Evolutionary conservation across 1,284 basidiomycete genomes (phyloP), one percentile per base, ranked within the genome.

Genomic region (Clitocybe nebularis): DNA sequence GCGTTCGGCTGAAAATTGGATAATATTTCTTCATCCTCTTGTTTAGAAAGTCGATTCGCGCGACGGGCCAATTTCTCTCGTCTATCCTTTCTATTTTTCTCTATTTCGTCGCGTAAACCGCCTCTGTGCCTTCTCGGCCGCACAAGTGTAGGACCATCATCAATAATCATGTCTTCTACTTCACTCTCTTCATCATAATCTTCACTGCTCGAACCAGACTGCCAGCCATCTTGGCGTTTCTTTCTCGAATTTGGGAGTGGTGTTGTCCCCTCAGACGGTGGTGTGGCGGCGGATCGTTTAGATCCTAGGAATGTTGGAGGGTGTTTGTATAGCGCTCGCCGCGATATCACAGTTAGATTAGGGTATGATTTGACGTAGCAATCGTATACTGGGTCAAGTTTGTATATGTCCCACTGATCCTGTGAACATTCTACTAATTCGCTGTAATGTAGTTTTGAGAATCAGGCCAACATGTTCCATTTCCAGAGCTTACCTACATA

Each of bases 361-460:
- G 77, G 75, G 28, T 62, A 59, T 16, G 59, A 56, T 5, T 65
- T 72, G 4, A 87, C 76, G 45, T 65, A 61, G 53, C 86, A 89
- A 21, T 77, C 71, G 51, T 86, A 89, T 13, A 61, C 59, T 1
- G 79, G 76, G 53, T 89, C 86, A 9, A 89, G 71, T 57, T 88
- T 89, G 64, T 88, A 82, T 25, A 88, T 79, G 47, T 89, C 86
- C 86, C 86, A 89, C 58, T 88, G 84, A 28, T 88, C 84, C 56
- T 83, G 79, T 21, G 75, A 74, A 52, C 74, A 73, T 44, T 73
- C 57, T 33, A 73, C 61, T 5, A 64, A 58, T 62, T 76, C 63
- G 3, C 81, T 84, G 50, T 25, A 49, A 21, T 30, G 17, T 36
- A 20, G 29, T 36, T 52, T 32, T 36, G 36, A 32, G 39, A 32